Conservation (phyloP, 192 early-diverging fungal species). For the Coemansia sp. region DNA sequence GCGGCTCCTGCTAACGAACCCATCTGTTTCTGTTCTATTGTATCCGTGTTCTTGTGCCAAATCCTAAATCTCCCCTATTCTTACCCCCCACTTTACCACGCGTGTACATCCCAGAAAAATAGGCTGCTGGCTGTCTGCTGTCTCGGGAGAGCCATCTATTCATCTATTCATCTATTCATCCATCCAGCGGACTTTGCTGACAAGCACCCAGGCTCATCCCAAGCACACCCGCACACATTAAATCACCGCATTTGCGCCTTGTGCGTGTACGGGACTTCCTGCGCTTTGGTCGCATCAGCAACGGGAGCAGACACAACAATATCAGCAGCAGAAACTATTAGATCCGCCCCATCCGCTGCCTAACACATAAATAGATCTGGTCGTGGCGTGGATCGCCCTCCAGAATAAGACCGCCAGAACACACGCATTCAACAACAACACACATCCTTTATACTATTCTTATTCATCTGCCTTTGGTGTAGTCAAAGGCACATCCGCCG, state of each 20-base stretch:
- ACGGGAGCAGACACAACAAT: too few species aligned
- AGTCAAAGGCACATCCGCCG: neutral
- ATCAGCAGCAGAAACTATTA: neutral
- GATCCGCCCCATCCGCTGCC: slow-evolving; percentile 1
- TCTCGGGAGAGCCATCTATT: too few species aligned
- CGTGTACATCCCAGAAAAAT: neutral
- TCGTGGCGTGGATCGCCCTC: slow-evolving; percentile 1
- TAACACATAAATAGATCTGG: slow-evolving; percentile 1
- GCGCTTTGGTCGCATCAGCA: slow-evolving; percentile 10
- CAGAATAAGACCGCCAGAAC: neutral
- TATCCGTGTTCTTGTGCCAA: neutral
- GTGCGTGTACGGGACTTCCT: neutral
- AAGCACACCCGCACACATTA: neutral
- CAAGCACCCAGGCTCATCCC: neutral
- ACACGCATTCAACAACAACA: neutral
- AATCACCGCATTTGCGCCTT: slow-evolving; percentile 2
- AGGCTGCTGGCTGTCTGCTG: neutral
- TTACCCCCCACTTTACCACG: neutral
- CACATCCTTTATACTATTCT: neutral
- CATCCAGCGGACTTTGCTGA: neutral
- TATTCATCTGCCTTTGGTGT: neutral
- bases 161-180: neutral
- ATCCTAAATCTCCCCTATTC: neutral
- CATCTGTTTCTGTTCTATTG: slow-evolving; percentile 1
- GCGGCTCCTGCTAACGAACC: slow-evolving; percentile 1